phyloP scores from a whole-genome alignment of 208 protist genomes.

The Crithidia sp. region DNA sequence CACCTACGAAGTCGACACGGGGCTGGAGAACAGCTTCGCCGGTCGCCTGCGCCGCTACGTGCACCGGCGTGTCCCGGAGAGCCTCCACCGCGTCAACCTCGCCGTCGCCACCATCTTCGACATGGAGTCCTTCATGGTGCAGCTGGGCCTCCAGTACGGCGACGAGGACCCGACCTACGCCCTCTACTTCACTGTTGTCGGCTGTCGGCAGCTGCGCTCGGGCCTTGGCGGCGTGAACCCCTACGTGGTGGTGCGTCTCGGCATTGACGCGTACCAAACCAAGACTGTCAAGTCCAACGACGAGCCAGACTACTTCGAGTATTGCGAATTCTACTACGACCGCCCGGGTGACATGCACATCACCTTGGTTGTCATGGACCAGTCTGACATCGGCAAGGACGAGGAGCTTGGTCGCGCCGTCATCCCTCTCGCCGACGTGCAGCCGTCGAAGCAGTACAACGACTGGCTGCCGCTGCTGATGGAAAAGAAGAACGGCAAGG shows the following conservation, averaged over 20 bases:
- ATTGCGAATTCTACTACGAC: slow-evolving; percentile 80
- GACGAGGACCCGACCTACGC: slow-evolving; percentile 74
- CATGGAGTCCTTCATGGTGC: slow-evolving; percentile 82
- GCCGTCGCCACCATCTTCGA: slow-evolving; percentile 79
- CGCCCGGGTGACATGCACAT: slow-evolving; percentile 47
- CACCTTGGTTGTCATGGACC: slow-evolving; percentile 83
- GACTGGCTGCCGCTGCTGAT: slow-evolving; percentile 67
- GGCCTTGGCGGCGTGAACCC: slow-evolving; percentile 66
- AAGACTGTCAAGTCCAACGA: slow-evolving; percentile 63
- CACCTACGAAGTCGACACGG: slow-evolving; percentile 65
- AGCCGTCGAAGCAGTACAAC: slow-evolving; percentile 60
- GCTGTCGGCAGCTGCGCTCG: slow-evolving; percentile 65
- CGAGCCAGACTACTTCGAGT: slow-evolving; percentile 88
- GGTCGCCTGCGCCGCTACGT: slow-evolving; percentile 77
- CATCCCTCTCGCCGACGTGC: slow-evolving; percentile 52
- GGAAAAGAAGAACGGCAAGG: slow-evolving; percentile 27
- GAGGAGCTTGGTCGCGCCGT: slow-evolving; percentile 67
- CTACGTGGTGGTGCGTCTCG: slow-evolving; percentile 77
- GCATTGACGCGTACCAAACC: slow-evolving; percentile 73
- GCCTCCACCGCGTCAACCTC: slow-evolving; percentile 78
- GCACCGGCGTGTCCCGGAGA: slow-evolving; percentile 59
- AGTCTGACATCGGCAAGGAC: slow-evolving; percentile 59
- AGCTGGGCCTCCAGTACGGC: slow-evolving; percentile 63
- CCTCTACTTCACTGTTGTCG: slow-evolving; percentile 77
- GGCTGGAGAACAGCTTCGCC: slow-evolving; percentile 47